Percentiles rank a stretch among this genome's conserved stretches.
Evolutionary conservation across 306 rosid genomes (phyloP).

Genomic region (Quercus mongolica): DNA sequence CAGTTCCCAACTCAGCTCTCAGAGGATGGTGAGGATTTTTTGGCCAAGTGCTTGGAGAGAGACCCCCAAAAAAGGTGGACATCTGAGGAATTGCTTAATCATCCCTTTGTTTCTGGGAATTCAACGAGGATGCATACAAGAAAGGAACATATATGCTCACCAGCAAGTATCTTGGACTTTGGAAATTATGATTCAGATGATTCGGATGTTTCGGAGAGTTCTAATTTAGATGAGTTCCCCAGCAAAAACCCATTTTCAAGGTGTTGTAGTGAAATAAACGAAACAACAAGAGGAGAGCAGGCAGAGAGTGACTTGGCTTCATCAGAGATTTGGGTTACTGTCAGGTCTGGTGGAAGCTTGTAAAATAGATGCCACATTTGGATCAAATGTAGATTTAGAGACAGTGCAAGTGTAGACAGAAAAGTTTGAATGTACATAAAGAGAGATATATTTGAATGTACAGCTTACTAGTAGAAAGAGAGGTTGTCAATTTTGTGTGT

Average conservation of each 20-base stretch:
- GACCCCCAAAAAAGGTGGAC: slow-evolving; percentile 46
- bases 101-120: slow-evolving; percentile 46
- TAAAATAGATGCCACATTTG: not conserved
- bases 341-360: slow-evolving; percentile 34
- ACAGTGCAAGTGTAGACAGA: not conserved
- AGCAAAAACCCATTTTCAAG: slow-evolving; percentile 25
- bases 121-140: not conserved
- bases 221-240: not conserved
- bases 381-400: not conserved
- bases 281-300: slow-evolving; percentile 5
- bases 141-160: slow-evolving; percentile 27
- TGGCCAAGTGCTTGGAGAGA: slow-evolving; percentile 50
- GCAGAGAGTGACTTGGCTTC: slow-evolving; percentile 23
- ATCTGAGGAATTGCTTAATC: slow-evolving; percentile 37
- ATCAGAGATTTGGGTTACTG: slow-evolving; percentile 54
- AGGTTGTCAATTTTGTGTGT: slow-evolving; percentile 1
- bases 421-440: slow-evolving; percentile 22
- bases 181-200: slow-evolving; percentile 21
- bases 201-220: slow-evolving; percentile 16
- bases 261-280: slow-evolving; percentile 2
- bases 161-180: slow-evolving; percentile 42
- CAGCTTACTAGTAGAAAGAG: slow-evolving; percentile 12
- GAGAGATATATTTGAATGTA: slow-evolving; percentile 18
- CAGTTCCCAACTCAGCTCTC: slow-evolving; percentile 50
- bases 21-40: slow-evolving; percentile 47